These are phyloP conservation scores for Paecilomyces sp. DNA, from an alignment of 2,329 filamentous ascomycete genomes.

Conservation along the genomic window DNA sequence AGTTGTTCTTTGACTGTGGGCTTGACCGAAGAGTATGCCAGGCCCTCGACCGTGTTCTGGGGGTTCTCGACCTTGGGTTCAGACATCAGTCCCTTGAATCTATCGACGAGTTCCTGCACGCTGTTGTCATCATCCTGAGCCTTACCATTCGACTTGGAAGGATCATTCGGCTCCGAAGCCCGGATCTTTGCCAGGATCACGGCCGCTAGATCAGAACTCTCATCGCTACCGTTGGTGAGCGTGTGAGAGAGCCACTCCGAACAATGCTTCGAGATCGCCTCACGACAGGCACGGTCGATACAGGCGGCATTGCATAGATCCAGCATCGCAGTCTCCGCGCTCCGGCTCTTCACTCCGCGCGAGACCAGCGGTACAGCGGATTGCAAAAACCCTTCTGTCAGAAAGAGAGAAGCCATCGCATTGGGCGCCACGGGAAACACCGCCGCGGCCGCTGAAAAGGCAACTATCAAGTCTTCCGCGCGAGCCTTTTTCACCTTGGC, in stretches of 20 bases:
- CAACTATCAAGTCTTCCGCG: conserved; percentile 81
- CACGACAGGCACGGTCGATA: conserved; percentile 73
- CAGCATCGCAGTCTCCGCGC: conserved; percentile 78
- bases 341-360: conserved; percentile 73
- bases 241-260: conserved; percentile 80
- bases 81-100: conserved; percentile 45
- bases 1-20: conserved; percentile 78
- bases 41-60: conserved; percentile 75
- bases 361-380: conserved; percentile 70
- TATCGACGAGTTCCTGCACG: conserved; percentile 46
- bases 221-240: conserved; percentile 62
- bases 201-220: conserved; percentile 50
- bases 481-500: conserved; percentile 64
- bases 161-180: conserved; percentile 24
- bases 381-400: conserved; percentile 79
- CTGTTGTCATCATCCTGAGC: conserved; percentile 36
- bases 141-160: conserved; percentile 23
- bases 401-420: conserved; percentile 69
- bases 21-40: conserved; percentile 86
- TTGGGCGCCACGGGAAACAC: conserved; percentile 81
- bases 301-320: conserved; percentile 90
- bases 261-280: conserved; percentile 78
- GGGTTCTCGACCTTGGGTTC: conserved; percentile 46
- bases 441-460: conserved; percentile 84
- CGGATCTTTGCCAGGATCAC: conserved; percentile 65